Percentiles rank a stretch among this genome's conserved stretches.
Evolutionary conservation across 1,139 yeast genomes (phyloP).

Genomic region (Pichia sp.): DNA sequence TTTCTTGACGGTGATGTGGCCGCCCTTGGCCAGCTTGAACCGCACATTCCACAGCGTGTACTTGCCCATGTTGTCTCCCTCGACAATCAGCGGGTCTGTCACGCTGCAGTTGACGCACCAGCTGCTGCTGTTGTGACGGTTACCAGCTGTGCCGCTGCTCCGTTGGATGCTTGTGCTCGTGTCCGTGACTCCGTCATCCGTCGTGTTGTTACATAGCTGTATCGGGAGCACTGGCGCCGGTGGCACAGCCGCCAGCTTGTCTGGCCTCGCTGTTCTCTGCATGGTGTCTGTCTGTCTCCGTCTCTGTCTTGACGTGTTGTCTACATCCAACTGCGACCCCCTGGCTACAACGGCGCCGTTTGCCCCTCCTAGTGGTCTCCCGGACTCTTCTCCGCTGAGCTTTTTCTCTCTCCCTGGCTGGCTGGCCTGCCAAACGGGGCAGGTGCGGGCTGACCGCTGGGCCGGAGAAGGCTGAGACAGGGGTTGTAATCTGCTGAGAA

Average conservation of each 20-base stretch:
- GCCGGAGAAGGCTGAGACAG: too few species aligned
- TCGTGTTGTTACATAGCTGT: conserved; percentile 1
- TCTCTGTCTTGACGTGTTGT: too few species aligned
- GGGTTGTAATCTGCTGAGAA: too few species aligned
- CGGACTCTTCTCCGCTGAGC: too few species aligned
- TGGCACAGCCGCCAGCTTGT: not conserved
- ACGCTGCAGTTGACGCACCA: conserved; percentile 29
- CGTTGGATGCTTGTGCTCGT: too few species aligned
- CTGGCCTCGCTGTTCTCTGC: not conserved
- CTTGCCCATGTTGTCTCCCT: conserved; percentile 31
- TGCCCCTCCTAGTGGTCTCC: too few species aligned
- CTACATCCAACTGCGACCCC: too few species aligned
- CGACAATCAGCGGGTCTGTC: conserved; percentile 29
- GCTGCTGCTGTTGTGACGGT: not conserved
- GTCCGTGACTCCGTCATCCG: not conserved
- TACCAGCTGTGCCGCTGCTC: too few species aligned
- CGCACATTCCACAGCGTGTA: conserved; percentile 48
- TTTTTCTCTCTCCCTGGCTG: too few species aligned
- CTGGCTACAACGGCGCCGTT: too few species aligned
- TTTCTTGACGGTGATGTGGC: conserved; percentile 47
- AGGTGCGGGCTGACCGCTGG: too few species aligned
- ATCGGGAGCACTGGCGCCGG: not conserved
- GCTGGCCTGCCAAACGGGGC: too few species aligned
- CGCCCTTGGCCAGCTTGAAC: conserved; percentile 44
- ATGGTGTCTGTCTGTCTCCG: not conserved